A percentile compares a stretch with the other conserved stretches of the same genome.
Evolutionary conservation across 2,329 filamentous ascomycete species (phyloP).

Genomic region (Pyrenochaeta sp.): DNA sequence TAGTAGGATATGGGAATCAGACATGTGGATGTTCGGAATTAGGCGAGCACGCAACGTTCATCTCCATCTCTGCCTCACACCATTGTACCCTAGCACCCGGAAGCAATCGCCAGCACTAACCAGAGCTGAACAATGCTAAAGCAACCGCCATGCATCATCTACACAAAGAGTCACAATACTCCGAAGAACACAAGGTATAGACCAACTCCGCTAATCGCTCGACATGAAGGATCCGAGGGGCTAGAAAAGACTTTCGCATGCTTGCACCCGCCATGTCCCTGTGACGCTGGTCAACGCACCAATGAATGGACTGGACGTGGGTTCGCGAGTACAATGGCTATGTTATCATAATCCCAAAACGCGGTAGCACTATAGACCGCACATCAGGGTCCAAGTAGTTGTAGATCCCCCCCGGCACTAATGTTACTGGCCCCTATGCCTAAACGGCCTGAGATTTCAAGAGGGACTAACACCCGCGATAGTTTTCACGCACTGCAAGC

Average conservation of each 20-base stretch:
- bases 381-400: not conserved
- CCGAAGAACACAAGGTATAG: not conserved
- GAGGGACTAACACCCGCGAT: not conserved
- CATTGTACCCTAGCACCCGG: conserved; percentile 2
- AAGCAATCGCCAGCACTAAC: conserved; percentile 8
- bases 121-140: conserved; percentile 22
- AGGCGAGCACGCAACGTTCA: conserved; percentile 12
- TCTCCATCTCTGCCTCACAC: not conserved
- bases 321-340: too few relatives aligned
- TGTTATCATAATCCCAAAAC: not conserved
- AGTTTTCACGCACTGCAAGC: not conserved
- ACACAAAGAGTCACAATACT: not conserved
- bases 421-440: not conserved
- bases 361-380: not conserved
- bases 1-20: conserved; percentile 1
- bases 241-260: not conserved
- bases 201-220: conserved; percentile 1
- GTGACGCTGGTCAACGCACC: not conserved
- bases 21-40: conserved; percentile 7
- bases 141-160: conserved; percentile 6
- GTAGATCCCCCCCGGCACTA: not conserved
- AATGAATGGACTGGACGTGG: too few relatives aligned
- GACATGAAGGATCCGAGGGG: not conserved
- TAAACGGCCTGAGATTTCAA: not conserved
- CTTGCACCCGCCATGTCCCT: not conserved